These are phyloP conservation scores for Ascoidea rubescens DNA, from an alignment of 805 yeast genomes.

Conservation along the genomic window DNA sequence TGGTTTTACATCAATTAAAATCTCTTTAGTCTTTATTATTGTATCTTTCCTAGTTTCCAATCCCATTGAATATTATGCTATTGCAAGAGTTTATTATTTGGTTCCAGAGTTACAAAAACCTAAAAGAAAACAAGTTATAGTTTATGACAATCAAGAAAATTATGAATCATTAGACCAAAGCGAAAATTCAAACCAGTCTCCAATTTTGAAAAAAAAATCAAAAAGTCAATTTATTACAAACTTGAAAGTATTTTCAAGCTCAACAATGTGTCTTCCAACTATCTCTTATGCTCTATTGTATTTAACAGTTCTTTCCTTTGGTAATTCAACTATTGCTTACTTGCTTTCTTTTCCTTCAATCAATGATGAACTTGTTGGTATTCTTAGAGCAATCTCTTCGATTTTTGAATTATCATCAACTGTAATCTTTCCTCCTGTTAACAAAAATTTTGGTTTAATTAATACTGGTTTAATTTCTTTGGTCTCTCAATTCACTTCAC, in stretches of 20 bases:
- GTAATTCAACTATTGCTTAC: constrained; percentile 23
- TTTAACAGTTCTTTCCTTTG: constrained; percentile 25
- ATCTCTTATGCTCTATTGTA: constrained; percentile 18
- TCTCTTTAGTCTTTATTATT: constrained; percentile 17
- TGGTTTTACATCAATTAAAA: constrained; percentile 12
- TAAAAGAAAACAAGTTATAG: neutral
- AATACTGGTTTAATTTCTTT: constrained; percentile 19
- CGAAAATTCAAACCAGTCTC: constrained; percentile 4
- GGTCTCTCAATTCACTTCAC: constrained; percentile 17
- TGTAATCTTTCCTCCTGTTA: constrained; percentile 17
- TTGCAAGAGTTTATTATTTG: constrained; percentile 19
- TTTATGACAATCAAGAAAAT: constrained; percentile 2
- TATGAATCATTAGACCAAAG: neutral
- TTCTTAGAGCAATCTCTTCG: constrained; percentile 19
- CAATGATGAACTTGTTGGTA: constrained; percentile 18
- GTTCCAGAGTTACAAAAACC: constrained; percentile 15
- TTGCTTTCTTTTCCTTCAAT: constrained; percentile 18
- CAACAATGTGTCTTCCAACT: constrained; percentile 18
- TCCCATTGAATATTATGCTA: constrained; percentile 20
- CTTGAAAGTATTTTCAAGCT: constrained; percentile 13
- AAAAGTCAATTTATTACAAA: neutral
- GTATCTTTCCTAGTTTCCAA: constrained; percentile 17
- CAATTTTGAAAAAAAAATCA: constrained; percentile 2
- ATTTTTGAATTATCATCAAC: constrained; percentile 21
- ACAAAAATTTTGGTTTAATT: constrained; percentile 15